Conservation (phyloP, 768 basidiomycete genomes). For the Mycena maculata region DNA sequence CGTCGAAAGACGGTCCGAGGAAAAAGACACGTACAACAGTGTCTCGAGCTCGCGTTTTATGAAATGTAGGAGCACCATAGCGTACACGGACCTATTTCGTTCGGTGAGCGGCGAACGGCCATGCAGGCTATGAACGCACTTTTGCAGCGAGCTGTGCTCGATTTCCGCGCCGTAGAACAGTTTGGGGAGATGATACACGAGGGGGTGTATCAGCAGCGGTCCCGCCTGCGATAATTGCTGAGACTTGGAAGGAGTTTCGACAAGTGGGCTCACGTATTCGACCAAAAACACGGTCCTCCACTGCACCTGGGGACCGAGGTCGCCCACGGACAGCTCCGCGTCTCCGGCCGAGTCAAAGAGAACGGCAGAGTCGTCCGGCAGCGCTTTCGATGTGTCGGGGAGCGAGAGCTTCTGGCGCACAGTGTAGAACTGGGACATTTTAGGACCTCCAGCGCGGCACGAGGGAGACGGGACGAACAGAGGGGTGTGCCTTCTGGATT, state of each 20-base stretch:
- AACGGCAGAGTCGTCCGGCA: conserved; percentile 74
- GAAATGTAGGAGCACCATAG: conserved; percentile 87
- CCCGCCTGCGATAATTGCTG: conserved; percentile 50
- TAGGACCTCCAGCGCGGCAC: conserved; percentile 3
- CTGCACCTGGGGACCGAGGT: too few species aligned
- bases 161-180: conserved; percentile 77
- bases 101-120: conserved; percentile 52
- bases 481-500: conserved; percentile 29
- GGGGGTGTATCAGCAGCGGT: conserved; percentile 88
- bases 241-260: too few species aligned
- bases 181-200: conserved; percentile 78
- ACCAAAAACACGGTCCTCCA: too few species aligned
- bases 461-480: conserved; percentile 19
- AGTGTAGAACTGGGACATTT: conserved; percentile 66
- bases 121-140: conserved; percentile 26
- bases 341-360: conserved; percentile 65
- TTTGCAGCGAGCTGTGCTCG: conserved; percentile 80
- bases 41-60: conserved; percentile 94
- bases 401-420: conserved; percentile 80
- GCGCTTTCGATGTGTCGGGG: conserved; percentile 68
- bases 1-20: background rate
- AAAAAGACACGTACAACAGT: conserved; percentile 66
- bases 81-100: conserved; percentile 68
- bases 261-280: too few species aligned
- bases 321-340: conserved; percentile 49